Percentiles rank a stretch among this genome's conserved stretches.
Evolutionary conservation across 352 stramenopile genomes (phyloP).

Genomic region (Globisporangium parvum): DNA sequence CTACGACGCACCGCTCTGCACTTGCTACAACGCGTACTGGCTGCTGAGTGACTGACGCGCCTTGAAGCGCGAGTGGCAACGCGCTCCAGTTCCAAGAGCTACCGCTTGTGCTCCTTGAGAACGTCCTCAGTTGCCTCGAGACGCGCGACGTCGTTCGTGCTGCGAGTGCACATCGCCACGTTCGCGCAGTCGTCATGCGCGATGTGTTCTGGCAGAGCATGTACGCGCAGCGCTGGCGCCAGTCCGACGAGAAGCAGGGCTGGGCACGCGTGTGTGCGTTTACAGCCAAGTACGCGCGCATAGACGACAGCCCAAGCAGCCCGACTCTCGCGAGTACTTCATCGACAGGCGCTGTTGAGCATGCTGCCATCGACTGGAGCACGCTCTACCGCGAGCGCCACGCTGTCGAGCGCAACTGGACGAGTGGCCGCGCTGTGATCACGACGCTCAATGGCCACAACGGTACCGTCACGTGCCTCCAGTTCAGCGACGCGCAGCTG

Average conservation of each 20-base stretch:
- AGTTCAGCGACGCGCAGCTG: slow-evolving; percentile 17
- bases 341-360: neutral
- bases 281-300: slow-evolving; percentile 4
- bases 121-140: slow-evolving; percentile 16
- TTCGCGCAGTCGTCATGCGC: slow-evolving; percentile 13
- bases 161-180: slow-evolving; percentile 12
- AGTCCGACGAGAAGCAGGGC: slow-evolving; percentile 12
- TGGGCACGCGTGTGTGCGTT: slow-evolving; percentile 6
- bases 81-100: slow-evolving; percentile 11
- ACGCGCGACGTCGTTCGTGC: slow-evolving; percentile 9
- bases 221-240: slow-evolving; percentile 17
- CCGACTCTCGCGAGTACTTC: neutral
- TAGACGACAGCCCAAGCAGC: neutral
- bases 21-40: too few relatives aligned
- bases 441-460: slow-evolving; percentile 23
- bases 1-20: too few relatives aligned
- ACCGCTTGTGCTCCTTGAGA: slow-evolving; percentile 11
- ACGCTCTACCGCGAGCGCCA: slow-evolving; percentile 20
- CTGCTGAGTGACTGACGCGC: too few relatives aligned
- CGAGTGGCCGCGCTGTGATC: slow-evolving; percentile 16
- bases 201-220: slow-evolving; percentile 17
- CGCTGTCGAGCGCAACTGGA: slow-evolving; percentile 20
- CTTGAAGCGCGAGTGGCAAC: neutral
- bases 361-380: slow-evolving; percentile 8
- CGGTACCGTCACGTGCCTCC: slow-evolving; percentile 23